These are phyloP conservation scores for Globisporangium cystogenes DNA, from an alignment of 352 stramenopile species.

Conservation along the genomic window DNA sequence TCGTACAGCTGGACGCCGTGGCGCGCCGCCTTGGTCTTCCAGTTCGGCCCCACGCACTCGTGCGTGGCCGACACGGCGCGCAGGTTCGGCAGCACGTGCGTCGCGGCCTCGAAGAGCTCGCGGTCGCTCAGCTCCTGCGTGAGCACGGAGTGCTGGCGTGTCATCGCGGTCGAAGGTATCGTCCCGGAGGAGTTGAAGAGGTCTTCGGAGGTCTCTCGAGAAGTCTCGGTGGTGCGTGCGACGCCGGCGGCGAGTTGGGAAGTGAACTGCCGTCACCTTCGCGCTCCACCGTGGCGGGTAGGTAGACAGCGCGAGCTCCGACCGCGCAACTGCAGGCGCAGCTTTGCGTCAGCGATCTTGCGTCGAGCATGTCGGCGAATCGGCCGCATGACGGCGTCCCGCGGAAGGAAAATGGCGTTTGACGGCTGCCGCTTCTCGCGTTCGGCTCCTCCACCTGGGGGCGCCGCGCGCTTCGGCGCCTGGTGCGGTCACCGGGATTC, in stretches of 20 bases:
- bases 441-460: not conserved
- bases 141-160: slow-evolving; percentile 6
- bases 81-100: slow-evolving; percentile 23
- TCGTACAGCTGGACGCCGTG: not conserved
- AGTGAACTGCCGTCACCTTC: not conserved
- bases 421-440: no score
- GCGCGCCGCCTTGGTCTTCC: not conserved
- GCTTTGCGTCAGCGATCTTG: not conserved
- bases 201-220: no score
- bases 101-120: slow-evolving; percentile 20
- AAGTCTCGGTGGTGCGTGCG: not conserved
- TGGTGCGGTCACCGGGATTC: no score
- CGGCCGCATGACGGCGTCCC: not conserved
- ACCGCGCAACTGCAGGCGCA: not conserved
- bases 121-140: slow-evolving; percentile 23
- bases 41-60: not conserved
- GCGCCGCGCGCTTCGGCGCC: no score
- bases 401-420: not conserved
- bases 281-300: not conserved
- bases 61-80: slow-evolving; percentile 12
- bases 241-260: not conserved
- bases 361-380: not conserved
- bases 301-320: not conserved
- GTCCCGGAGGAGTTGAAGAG: not conserved
- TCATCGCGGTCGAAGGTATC: not conserved